Percentiles rank a stretch among this genome's conserved stretches.
These are phyloP conservation scores for Botryotinia globosa DNA, from an alignment of 2,329 filamentous ascomycete genomes.

Conservation along the genomic window DNA sequence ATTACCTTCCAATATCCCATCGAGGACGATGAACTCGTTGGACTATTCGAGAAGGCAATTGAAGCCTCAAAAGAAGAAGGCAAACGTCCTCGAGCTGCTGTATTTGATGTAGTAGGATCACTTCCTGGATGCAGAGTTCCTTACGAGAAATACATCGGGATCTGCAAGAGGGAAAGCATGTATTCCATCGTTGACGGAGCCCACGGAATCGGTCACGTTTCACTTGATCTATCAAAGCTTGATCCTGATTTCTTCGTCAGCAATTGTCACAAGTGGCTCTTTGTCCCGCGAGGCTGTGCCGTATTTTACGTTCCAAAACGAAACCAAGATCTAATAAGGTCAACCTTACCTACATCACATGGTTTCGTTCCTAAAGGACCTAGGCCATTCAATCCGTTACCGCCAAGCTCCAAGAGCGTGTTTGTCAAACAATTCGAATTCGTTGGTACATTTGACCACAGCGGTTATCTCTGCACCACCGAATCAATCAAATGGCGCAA, in stretches of 20 bases:
- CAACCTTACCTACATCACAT: conserved; percentile 76
- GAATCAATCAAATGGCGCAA: conserved; percentile 69
- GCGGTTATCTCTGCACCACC: conserved; percentile 68
- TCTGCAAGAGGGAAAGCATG: conserved; percentile 65
- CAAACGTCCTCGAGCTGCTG: conserved; percentile 61
- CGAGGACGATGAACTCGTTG: conserved; percentile 64
- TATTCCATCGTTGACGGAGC: conserved; percentile 74
- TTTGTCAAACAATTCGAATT: conserved; percentile 75
- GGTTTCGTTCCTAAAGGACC: conserved; percentile 58
- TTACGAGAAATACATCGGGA: conserved; percentile 62
- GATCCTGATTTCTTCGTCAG: conserved; percentile 83
- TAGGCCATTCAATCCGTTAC: conserved; percentile 40
- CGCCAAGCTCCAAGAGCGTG: conserved; percentile 43
- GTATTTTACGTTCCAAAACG: conserved; percentile 73
- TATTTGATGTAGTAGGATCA: conserved; percentile 80
- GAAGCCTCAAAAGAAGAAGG: conserved; percentile 51
- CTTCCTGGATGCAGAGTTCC: conserved; percentile 77
- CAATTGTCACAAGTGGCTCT: conserved; percentile 92
- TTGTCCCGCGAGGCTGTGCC: conserved; percentile 74
- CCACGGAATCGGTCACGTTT: conserved; percentile 78
- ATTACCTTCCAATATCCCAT: conserved; percentile 67
- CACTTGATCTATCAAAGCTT: conserved; percentile 61
- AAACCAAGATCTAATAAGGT: conserved; percentile 73
- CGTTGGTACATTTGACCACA: conserved; percentile 70
- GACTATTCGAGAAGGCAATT: conserved; percentile 59